Evolutionary conservation across 2,329 filamentous ascomycete genomes (phyloP), one percentile per base, ranked within the genome.

Genomic region (Tolypocladium ovalisporum): DNA sequence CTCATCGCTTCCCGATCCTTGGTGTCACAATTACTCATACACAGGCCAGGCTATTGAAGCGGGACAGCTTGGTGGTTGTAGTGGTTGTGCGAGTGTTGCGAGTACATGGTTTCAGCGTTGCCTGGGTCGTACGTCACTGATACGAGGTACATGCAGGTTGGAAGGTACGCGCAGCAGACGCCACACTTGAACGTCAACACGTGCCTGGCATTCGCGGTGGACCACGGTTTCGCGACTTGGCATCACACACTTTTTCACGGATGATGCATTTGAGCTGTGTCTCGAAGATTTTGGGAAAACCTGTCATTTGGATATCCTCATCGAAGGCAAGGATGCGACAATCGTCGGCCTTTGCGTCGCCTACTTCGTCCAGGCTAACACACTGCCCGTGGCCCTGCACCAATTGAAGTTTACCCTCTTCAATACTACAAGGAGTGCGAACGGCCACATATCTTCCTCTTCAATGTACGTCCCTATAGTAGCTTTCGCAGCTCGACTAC

Each of bases 401-500:
- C 37, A 40, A 19, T 7, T n/a, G n/a, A n/a, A n/a, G n/a, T n/a
- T 42, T 1, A 19, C 19, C 39, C n/a, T 22, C 19, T 42, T 42
- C 39, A 22, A 42, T 34, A 34, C 39, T 40, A 15, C 17, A 40
- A 15, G 17, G n/a, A 6, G 17, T 42, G 39, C 1, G 8, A 12
- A 12, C 22, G 19, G 39, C n/a, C 39, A 12, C 3, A 9, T 9
- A 10, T n/a, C 40, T 42, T 6, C 40, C 13, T 12, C 5, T 9
- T 9, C 5, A 34, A 34, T 34, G 5, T 9, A 5, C 32, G 5
- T 40, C 37, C 10, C 17, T 8, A 8, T 39, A 63, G 58, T 15
- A 64, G 52, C 54, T 72, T 65, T 2, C 10, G 58, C 39, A 73
- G 37, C 17, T 44, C n/a, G n/a, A n/a, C n/a, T n/a, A n/a, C n/a